Base-by-base conservation (phyloP, 257 asterid genomes). In the Lycium barbarum region DNA sequence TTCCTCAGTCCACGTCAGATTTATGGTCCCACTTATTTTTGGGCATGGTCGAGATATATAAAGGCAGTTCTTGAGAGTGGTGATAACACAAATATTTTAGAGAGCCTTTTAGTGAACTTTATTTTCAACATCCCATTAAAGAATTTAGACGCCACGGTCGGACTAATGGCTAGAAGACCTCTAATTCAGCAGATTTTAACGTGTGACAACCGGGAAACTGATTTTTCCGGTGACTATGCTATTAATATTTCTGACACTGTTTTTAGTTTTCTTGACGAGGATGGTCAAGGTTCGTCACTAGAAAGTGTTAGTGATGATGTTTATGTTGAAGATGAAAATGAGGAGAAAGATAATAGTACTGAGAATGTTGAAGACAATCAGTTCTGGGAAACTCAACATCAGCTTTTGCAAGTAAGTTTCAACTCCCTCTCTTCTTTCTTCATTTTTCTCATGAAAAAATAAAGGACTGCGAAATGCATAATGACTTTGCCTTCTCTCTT, bases 361-460 rank as follows among this genome's bases (percentile, higher is more conserved):
- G 90, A 58, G 11, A 82, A 79, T 33, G 85, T 80, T 4, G 88
- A 47, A 62, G 87, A 88, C n/a, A 91, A 65, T 43, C 35, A n/a
- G 6, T 96, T 92, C 84, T 96, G 99, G 99, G 97, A 90, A 70
- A 85, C 86, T 38, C 98, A 94, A 55, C 87, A 86, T 79, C 93
- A 94, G 71, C 79, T 88, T 7, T 89, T 96, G 84, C 96, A 93
- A 85, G 99, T 95, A 90, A 80, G 91, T 80, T 86, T 53, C 49
- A 67, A 2, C 3, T 67, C 47, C 10, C 17, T 8, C 10, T 63
- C 0, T 12, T 22, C 2, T 62, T 20, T 14, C 15, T 55, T 55
- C 61, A 15, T 55, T 55, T 55, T 26, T 26, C 33, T 26, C 33
- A 26, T 26, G 33, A 55, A 55, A 55, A 12, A 11, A 53, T 11